Evolutionary conservation across 352 stramenopile species (phyloP).

Genomic region (Hyaloperonospora brassicae): DNA sequence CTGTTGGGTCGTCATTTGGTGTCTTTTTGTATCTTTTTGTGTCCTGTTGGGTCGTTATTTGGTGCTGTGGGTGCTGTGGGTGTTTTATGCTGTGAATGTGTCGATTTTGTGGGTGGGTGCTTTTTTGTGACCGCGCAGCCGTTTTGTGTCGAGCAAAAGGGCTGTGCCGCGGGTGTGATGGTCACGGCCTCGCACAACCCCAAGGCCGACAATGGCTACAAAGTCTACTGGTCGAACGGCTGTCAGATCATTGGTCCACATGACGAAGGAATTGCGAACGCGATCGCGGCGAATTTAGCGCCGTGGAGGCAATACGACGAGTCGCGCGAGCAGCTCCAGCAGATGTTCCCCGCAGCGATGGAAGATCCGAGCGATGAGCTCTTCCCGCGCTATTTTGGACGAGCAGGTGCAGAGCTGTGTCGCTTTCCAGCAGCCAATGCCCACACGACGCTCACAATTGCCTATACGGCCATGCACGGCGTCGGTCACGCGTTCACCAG

Average conservation of each 20-base stretch:
- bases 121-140: slow-evolving; percentile 17
- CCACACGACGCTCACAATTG: slow-evolving; percentile 63
- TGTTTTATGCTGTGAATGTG: no score
- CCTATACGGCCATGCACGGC: slow-evolving; percentile 98
- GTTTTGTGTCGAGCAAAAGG: slow-evolving; percentile 74
- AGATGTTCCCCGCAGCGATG: slow-evolving; percentile 35
- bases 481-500: slow-evolving; percentile 91
- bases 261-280: slow-evolving; percentile 88
- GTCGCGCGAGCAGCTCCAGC: slow-evolving; percentile 27
- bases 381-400: slow-evolving; percentile 60
- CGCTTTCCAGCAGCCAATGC: slow-evolving; percentile 63
- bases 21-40: no score
- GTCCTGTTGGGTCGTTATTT: no score
- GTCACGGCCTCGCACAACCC: slow-evolving; percentile 98
- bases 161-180: slow-evolving; percentile 86
- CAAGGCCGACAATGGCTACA: slow-evolving; percentile 97
- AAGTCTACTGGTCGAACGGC: slow-evolving; percentile 93
- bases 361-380: slow-evolving; percentile 67
- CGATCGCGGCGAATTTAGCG: slow-evolving; percentile 87
- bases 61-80: no score
- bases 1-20: no score
- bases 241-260: slow-evolving; percentile 96
- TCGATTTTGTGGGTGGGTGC: no score
- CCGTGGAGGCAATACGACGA: slow-evolving; percentile 77
- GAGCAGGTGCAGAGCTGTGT: slow-evolving; percentile 42